A percentile compares a stretch with the other conserved stretches of the same genome.
phyloP scores from a whole-genome alignment of 495 filamentous ascomycete species.

The Ramalina intermedia region DNA sequence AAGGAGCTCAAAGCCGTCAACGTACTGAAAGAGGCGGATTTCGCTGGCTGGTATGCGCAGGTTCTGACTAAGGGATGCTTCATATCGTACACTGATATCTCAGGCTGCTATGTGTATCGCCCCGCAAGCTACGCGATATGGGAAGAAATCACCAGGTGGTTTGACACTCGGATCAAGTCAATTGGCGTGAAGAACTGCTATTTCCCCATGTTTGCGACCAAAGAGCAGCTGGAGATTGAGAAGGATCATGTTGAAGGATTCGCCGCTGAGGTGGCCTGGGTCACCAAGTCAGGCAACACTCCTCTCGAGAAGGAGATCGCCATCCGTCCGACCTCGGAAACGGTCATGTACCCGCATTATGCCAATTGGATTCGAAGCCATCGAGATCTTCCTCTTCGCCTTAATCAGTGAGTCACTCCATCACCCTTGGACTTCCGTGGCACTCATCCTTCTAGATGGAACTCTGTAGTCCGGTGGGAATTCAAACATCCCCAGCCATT shows the following conservation, averaged over 20 bases:
- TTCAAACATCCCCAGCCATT: constrained; percentile 96
- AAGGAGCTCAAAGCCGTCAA: constrained; percentile 45
- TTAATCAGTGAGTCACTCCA: constrained; percentile 93
- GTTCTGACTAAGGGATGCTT: constrained; percentile 89
- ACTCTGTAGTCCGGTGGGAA: constrained; percentile 95
- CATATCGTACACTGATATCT: constrained; percentile 89
- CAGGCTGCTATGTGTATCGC: constrained; percentile 89
- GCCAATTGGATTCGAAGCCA: constrained; percentile 91
- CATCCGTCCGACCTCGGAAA: constrained; percentile 89
- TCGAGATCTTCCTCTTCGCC: constrained; percentile 76
- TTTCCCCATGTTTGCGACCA: constrained; percentile 87
- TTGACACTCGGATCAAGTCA: constrained; percentile 71
- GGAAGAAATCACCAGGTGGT: constrained; percentile 83
- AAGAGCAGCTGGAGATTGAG: constrained; percentile 81
- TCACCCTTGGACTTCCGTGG: constrained; percentile 17
- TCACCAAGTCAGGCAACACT: constrained; percentile 84
- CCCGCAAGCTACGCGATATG: constrained; percentile 77
- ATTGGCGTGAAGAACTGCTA: constrained; percentile 89
- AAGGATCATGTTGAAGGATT: constrained; percentile 97
- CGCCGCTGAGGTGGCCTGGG: constrained; percentile 95
- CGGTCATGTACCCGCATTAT: constrained; percentile 92
- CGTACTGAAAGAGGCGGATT: constrained; percentile 68
- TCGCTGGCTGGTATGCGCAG: constrained; percentile 90
- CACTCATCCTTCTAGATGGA: constrained; percentile 51
- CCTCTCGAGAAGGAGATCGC: constrained; percentile 90